Evolutionary conservation across 495 filamentous ascomycete species (phyloP), one percentile per base, ranked within the genome.

Genomic region (Aspergillus homomorphus): DNA sequence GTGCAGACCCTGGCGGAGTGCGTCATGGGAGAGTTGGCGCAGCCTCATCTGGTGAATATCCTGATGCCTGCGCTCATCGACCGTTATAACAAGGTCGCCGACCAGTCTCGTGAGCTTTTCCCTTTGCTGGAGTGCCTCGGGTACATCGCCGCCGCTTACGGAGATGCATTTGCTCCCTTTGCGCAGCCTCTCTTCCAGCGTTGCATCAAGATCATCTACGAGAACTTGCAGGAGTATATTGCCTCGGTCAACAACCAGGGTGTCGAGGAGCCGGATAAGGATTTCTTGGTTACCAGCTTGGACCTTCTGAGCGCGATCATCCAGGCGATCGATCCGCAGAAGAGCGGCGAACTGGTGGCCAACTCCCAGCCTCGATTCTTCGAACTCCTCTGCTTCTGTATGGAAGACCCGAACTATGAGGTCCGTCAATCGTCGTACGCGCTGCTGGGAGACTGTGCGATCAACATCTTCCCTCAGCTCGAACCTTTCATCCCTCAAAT

Each of bases 401-500:
- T 98, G 91, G 87, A 95, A 68, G 92, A 98, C 69, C 80, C 82
- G 10, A 88, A 89, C 66, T 91, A 96, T 60, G 93, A 96, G 70
- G 94, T 98, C 15, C 89, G 92, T 50, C 94, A 99, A 70, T 98
- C 95, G 22, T 90, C 92, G 3, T 99, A 96, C 64, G 94, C 94
- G 12, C 80, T 99, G 24, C 86, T 99, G 44, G 94, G 94, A 33
- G 94, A 99, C 73, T 96, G 94, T 69, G 90, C 95, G 0, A 97
- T 96, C 66, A 96, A 92, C 67, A 90, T 96, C 54, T 97, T 93
- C 73, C 81, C 84, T 2, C 90, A 94, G 64, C 73, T 99, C 45
- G 86, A 87, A 63, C 82, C 84, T 8, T 89, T 84, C 66, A 74
- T 98, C 24, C 82, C 86, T 3, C 80, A 70, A 41, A 78, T 98